Evolutionary conservation across 2,329 filamentous ascomycete species (phyloP).

Genomic region (Nemania sp.): DNA sequence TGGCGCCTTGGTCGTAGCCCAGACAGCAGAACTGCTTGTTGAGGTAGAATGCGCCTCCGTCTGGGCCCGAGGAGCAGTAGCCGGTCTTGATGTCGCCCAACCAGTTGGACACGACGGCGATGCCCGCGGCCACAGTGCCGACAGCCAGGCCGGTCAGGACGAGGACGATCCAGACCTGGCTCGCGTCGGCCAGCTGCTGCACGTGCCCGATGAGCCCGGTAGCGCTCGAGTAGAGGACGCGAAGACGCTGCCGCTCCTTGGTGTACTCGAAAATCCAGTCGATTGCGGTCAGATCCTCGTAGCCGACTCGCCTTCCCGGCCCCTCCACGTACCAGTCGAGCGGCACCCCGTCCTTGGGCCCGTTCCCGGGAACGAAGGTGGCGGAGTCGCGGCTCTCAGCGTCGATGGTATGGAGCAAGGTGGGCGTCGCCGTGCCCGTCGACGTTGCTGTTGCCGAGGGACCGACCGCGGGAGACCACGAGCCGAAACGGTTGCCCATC

Average conservation of each 20-base stretch:
- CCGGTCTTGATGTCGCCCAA: slow-evolving; percentile 89
- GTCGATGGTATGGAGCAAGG: slow-evolving; percentile 32
- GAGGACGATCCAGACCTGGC: slow-evolving; percentile 89
- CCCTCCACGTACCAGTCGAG: slow-evolving; percentile 90
- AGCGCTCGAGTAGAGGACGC: slow-evolving; percentile 72
- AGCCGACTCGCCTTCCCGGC: slow-evolving; percentile 85
- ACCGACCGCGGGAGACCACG: slow-evolving; percentile 22
- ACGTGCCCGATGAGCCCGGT: slow-evolving; percentile 74
- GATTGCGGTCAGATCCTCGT: slow-evolving; percentile 95
- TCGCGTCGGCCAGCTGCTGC: slow-evolving; percentile 76
- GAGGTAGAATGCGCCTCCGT: slow-evolving; percentile 87
- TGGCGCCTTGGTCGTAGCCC: slow-evolving; percentile 80
- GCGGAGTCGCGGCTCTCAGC: too few species aligned
- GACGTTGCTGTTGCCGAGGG: background rate
- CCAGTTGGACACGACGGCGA: slow-evolving; percentile 92
- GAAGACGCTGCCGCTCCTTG: slow-evolving; percentile 87
- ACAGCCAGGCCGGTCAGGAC: slow-evolving; percentile 84
- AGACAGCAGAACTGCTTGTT: slow-evolving; percentile 92
- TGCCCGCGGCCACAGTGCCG: slow-evolving; percentile 82
- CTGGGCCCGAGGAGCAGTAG: slow-evolving; percentile 74
- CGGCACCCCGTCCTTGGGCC: slow-evolving; percentile 53
- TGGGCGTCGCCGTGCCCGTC: slow-evolving; percentile 35
- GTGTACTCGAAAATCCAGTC: slow-evolving; percentile 99
- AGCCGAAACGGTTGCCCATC: slow-evolving; percentile 44
- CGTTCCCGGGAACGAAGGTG: slow-evolving; percentile 16